phyloP scores from a whole-genome alignment of 371 early-diverging fungal species.

The Chytridium lagenaria region DNA sequence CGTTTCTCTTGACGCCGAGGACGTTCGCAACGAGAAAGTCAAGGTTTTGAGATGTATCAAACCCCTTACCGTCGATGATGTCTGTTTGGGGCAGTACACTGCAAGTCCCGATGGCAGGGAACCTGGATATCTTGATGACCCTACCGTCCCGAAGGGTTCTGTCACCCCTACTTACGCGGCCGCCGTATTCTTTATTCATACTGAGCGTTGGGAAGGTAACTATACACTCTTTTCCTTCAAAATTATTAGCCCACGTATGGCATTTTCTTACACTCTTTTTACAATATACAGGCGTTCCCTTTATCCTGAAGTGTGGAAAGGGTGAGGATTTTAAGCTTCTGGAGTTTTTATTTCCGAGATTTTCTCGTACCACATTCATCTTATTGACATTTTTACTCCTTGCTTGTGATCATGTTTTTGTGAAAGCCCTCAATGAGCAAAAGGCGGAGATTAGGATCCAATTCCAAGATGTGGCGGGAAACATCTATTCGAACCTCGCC shows the following conservation, averaged over 20 bases:
- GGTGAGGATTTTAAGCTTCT: constrained; percentile 44
- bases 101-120: constrained; percentile 73
- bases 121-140: constrained; percentile 91
- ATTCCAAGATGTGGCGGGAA: constrained; percentile 86
- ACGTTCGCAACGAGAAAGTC: constrained; percentile 92
- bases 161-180: constrained; percentile 95
- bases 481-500: constrained; percentile 71
- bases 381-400: neutral
- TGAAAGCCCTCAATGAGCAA: constrained; percentile 89
- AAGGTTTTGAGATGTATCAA: constrained; percentile 85
- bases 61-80: constrained; percentile 76
- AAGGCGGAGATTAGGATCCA: constrained; percentile 96
- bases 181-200: constrained; percentile 82
- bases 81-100: constrained; percentile 91
- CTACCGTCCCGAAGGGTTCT: constrained; percentile 80
- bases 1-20: constrained; percentile 83
- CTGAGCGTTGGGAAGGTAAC: constrained; percentile 87
- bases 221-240: constrained; percentile 12
- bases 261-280: neutral
- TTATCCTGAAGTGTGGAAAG: constrained; percentile 95
- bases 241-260: neutral
- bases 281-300: constrained; percentile 80
- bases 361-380: too few species aligned
- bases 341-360: too few species aligned
- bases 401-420: neutral